phyloP scores from a whole-genome alignment of 2,329 filamentous ascomycete genomes.

The Corinectria fuckeliana region DNA sequence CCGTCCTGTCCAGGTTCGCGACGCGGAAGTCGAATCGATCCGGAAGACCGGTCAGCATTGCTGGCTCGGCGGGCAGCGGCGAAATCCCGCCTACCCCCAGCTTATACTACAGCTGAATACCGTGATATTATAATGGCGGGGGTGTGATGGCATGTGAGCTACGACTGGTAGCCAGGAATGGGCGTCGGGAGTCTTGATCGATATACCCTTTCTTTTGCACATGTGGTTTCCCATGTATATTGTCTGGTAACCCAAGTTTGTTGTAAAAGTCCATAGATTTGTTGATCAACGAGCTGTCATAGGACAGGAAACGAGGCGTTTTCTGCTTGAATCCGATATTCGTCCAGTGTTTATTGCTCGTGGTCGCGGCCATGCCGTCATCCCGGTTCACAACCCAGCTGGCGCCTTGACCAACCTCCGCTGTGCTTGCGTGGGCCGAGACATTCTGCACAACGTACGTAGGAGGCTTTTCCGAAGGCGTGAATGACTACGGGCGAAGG shows the following conservation, averaged over 20 bases:
- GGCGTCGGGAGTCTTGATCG: conserved; percentile 24
- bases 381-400: neutral
- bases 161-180: conserved; percentile 2
- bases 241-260: conserved; percentile 5
- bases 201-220: conserved; percentile 22
- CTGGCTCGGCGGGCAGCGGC: conserved; percentile 43
- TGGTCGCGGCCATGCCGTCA: neutral
- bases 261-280: conserved; percentile 6
- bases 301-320: neutral
- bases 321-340: neutral
- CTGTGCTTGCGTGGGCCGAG: neutral
- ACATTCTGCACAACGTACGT: neutral
- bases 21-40: conserved; percentile 38
- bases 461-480: neutral
- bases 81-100: conserved; percentile 34
- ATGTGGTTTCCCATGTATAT: conserved; percentile 9
- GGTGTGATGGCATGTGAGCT: conserved; percentile 5
- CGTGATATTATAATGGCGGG: conserved; percentile 1
- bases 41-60: conserved; percentile 43
- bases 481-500: neutral
- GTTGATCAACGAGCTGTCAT: neutral
- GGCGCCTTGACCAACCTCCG: neutral
- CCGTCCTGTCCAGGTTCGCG: conserved; percentile 46
- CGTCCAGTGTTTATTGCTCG: neutral
- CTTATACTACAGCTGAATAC: conserved; percentile 17